Evolutionary conservation across 2,329 filamentous ascomycete genomes (phyloP).

Genomic region (Talaromyces funiculosus): DNA sequence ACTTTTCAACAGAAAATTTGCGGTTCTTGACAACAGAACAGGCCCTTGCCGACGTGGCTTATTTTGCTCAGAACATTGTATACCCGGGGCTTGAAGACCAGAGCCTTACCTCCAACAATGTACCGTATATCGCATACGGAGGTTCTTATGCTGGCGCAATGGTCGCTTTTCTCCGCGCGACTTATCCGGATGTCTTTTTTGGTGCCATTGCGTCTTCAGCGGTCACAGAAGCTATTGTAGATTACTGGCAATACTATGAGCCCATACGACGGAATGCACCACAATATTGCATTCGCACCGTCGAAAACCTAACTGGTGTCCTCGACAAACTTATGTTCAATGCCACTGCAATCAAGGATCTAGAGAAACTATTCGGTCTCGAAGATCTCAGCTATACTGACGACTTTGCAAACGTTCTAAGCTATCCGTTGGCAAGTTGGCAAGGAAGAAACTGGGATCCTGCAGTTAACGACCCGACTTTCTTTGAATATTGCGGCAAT

Average conservation of each 20-base stretch:
- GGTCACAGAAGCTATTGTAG: conserved; percentile 69
- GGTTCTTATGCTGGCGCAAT: conserved; percentile 80
- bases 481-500: conserved; percentile 52
- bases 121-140: conserved; percentile 73
- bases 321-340: conserved; percentile 56
- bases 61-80: conserved; percentile 68
- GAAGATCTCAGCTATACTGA: conserved; percentile 38
- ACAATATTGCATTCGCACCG: conserved; percentile 58
- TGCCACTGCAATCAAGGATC: conserved; percentile 34
- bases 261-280: conserved; percentile 53
- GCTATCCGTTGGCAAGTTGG: conserved; percentile 44
- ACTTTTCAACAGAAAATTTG: conserved; percentile 64
- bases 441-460: conserved; percentile 59
- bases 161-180: conserved; percentile 66
- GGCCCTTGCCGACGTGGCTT: conserved; percentile 72
- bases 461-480: conserved; percentile 43
- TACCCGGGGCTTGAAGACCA: conserved; percentile 64
- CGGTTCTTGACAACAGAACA: conserved; percentile 82
- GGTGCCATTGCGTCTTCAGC: conserved; percentile 75
- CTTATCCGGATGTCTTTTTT: conserved; percentile 74
- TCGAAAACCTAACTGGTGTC: conserved; percentile 56
- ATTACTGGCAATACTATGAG: conserved; percentile 65
- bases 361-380: conserved; percentile 42
- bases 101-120: conserved; percentile 59
- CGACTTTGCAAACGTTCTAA: conserved; percentile 49